Evolutionary conservation across 2,329 filamentous ascomycete species (phyloP).

Genomic region (Alternaria sp.): DNA sequence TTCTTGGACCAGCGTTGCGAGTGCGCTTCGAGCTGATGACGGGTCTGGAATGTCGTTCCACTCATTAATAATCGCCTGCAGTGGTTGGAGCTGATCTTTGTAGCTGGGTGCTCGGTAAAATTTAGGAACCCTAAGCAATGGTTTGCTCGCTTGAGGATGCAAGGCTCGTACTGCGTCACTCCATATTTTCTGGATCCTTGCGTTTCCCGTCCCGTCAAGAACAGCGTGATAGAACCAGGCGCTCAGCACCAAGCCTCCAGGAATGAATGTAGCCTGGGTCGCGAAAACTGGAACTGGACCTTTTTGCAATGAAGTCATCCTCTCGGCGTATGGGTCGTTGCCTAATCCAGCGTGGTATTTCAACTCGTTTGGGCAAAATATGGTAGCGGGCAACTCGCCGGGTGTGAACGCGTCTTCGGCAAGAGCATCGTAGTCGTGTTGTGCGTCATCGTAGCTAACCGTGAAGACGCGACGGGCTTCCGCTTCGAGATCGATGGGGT

Average conservation of each 20-base stretch:
- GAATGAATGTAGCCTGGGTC: slow-evolving; percentile 36
- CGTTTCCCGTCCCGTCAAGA: slow-evolving; percentile 28
- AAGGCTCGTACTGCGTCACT: slow-evolving; percentile 7
- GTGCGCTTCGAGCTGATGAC: slow-evolving; percentile 5
- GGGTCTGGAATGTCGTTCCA: not conserved
- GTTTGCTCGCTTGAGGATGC: not conserved
- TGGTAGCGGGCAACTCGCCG: slow-evolving; percentile 12
- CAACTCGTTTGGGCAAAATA: slow-evolving; percentile 21
- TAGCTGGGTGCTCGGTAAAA: not conserved
- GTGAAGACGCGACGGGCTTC: slow-evolving; percentile 18
- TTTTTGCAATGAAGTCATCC: slow-evolving; percentile 18
- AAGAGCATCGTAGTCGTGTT: slow-evolving; percentile 14
- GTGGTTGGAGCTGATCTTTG: slow-evolving; percentile 2
- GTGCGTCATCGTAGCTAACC: slow-evolving; percentile 1
- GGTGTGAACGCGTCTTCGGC: slow-evolving; percentile 21
- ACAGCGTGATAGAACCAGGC: slow-evolving; percentile 37
- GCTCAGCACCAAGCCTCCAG: slow-evolving; percentile 40
- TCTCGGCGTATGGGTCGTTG: slow-evolving; percentile 22
- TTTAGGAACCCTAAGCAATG: not conserved
- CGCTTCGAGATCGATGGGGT: slow-evolving; percentile 14
- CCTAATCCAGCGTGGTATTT: slow-evolving; percentile 24
- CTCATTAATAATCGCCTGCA: not conserved
- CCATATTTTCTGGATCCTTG: slow-evolving; percentile 25
- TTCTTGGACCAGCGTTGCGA: not conserved
- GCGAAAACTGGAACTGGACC: slow-evolving; percentile 30